phyloP scores from a whole-genome alignment of 257 asterid species.

The Salvia hispanica region DNA sequence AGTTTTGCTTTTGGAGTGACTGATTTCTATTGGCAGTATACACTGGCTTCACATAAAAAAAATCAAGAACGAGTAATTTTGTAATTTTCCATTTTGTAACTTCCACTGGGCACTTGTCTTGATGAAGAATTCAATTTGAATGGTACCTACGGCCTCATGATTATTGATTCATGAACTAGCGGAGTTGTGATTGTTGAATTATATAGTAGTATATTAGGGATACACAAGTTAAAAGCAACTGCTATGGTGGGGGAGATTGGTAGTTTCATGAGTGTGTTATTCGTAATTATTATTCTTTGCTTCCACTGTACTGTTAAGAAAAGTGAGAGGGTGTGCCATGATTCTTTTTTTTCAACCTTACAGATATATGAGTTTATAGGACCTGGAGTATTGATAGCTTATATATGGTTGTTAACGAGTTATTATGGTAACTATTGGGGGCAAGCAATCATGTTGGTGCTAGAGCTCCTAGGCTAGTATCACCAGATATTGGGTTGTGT shows the following conservation, averaged over 20 bases:
- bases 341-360: background rate
- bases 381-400: background rate
- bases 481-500: background rate
- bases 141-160: background rate
- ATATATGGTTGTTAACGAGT: background rate
- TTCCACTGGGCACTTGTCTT: conserved; percentile 1
- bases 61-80: background rate
- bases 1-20: too few relatives aligned
- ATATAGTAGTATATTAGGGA: background rate
- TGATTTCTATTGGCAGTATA: background rate
- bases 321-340: background rate
- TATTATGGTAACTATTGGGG: background rate
- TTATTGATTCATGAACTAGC: background rate
- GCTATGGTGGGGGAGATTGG: background rate
- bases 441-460: background rate
- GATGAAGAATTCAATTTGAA: background rate
- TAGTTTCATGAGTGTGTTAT: background rate
- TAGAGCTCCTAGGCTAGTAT: background rate
- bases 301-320: background rate
- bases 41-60: background rate
- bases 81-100: background rate
- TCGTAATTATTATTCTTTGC: conserved; percentile 8
- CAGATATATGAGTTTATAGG: background rate
- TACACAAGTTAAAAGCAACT: background rate
- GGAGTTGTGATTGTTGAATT: conserved; percentile 2